These are phyloP conservation scores for Hypoxylon fragiforme DNA, from an alignment of 495 filamentous ascomycete species.

Conservation along the genomic window DNA sequence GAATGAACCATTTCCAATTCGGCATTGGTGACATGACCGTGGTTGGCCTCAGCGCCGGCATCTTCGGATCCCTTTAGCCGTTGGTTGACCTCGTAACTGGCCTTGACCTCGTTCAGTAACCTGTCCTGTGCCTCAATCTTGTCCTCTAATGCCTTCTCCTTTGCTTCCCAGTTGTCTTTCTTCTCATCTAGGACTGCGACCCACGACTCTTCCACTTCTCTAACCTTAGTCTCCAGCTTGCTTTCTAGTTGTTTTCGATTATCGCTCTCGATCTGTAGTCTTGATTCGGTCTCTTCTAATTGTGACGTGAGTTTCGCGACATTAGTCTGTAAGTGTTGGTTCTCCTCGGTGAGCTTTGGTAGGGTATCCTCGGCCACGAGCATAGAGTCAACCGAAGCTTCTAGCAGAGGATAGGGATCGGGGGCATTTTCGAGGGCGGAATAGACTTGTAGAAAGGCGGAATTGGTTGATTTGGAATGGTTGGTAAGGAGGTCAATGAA, in stretches of 20 bases:
- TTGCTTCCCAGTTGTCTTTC: conserved; percentile 93
- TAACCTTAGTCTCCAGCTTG: conserved; percentile 71
- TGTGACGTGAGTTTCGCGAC: conserved; percentile 85
- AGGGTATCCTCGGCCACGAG: conserved; percentile 87
- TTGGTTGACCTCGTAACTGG: conserved; percentile 95
- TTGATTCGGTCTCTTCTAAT: conserved; percentile 80
- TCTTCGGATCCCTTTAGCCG: conserved; percentile 74
- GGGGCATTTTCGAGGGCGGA: conserved; percentile 92
- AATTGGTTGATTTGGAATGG: conserved; percentile 88
- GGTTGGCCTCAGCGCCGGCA: conserved; percentile 53
- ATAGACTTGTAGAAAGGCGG: conserved; percentile 89
- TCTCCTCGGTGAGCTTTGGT: conserved; percentile 83
- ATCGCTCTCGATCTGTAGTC: conserved; percentile 71
- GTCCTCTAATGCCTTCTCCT: conserved; percentile 88
- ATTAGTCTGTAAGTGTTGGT: conserved; percentile 78
- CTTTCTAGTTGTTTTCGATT: conserved; percentile 75
- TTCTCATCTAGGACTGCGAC: conserved; percentile 91
- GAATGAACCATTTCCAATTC: conserved; percentile 92
- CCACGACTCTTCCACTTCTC: conserved; percentile 90
- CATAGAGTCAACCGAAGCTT: conserved; percentile 93
- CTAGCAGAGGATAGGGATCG: conserved; percentile 93
- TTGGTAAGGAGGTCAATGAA: conserved; percentile 97
- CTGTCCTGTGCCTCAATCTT: conserved; percentile 94
- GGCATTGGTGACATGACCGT: conserved; percentile 73
- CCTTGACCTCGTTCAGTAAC: conserved; percentile 90